Percentiles rank a stretch among this genome's conserved stretches.
Evolutionary conservation across 768 basidiomycete species (phyloP).

Genomic region (Naganishia antarctica): DNA sequence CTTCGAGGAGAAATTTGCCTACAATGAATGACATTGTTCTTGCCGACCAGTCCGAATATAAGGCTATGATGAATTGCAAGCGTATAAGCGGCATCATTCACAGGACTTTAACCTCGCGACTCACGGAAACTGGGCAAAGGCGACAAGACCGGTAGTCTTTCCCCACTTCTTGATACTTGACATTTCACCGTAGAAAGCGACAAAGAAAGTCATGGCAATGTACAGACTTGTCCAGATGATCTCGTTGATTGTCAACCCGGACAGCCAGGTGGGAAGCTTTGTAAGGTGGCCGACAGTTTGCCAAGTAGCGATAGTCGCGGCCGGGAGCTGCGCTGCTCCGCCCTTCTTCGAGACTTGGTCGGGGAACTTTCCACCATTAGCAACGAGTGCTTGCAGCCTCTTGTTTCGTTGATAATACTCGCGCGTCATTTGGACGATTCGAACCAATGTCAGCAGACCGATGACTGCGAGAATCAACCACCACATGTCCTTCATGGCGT

Average conservation of each 20-base stretch:
- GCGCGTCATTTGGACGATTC: constrained; percentile 3
- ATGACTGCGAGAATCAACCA: neutral
- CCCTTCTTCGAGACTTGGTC: neutral
- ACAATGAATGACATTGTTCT: constrained; percentile 26
- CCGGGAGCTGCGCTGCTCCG: neutral
- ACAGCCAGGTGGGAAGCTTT: constrained; percentile 14
- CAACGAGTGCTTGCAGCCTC: constrained; percentile 5
- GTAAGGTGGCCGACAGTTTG: constrained; percentile 15
- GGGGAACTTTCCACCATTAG: constrained; percentile 13
- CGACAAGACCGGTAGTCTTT: constrained; percentile 9
- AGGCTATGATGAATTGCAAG: too few relatives aligned
- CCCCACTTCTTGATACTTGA: neutral
- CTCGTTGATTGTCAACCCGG: constrained; percentile 17
- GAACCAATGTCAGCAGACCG: neutral
- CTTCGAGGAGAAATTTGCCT: neutral
- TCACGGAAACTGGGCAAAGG: constrained; percentile 11
- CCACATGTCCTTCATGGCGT: constrained; percentile 13
- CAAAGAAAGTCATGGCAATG: constrained; percentile 16
- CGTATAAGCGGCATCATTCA: too few relatives aligned
- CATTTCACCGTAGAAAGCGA: neutral
- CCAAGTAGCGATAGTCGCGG: constrained; percentile 20
- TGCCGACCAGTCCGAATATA: constrained; percentile 23
- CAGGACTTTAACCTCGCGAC: neutral
- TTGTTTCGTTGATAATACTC: constrained; percentile 16
- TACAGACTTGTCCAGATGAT: constrained; percentile 19